Base-by-base conservation (phyloP, 2,329 filamentous ascomycete species). In the Hortaea werneckii region DNA sequence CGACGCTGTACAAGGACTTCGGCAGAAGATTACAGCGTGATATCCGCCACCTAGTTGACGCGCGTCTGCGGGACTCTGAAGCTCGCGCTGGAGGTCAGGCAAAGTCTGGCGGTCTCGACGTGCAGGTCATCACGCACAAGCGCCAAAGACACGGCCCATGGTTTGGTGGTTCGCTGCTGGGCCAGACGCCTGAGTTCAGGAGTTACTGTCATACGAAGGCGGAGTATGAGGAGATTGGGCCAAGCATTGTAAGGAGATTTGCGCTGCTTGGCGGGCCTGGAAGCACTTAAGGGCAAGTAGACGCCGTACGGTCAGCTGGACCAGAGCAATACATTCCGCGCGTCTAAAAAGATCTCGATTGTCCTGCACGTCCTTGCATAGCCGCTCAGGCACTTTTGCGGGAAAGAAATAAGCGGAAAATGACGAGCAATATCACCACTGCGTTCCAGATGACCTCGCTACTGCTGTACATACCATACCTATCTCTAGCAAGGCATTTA, bases 1-100 rank as follows among this genome's bases (percentile, higher is more conserved):
- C 89, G 57, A 98, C 92, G 20, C 74, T 98, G 51, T 98, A 96
- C 79, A 95, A 96, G 71, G 89, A 98, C 69, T 98, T 98, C 68
- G 92, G 92, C 27, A 82, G 92, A 55, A 81, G 92, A 64, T 76
- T 98, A 73, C 94, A 98, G 72, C 82, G 92, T 64, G 94, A 98
- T 64, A 98, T 98, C 64, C 87, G 92, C 69, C 87, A 95, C 64
- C 72, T 98, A 48, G 92, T 96, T 37, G 92, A 98, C 63, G 87
- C 83, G 12, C 80, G 92, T 57, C 95, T 98, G 63, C 82, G 85
- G 58, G 88, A 88, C 12, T 95, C 88, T 50, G 94, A 98, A 72
- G 82, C 84, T 43, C 81, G 85, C 60, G 95, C 89, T 60, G 90
- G 90, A 54, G 63, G 61, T 30, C 89, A 90, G 50, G 90, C 88